Evolutionary conservation across 2,329 filamentous ascomycete species (phyloP), one percentile per base, ranked within the genome.

Genomic region (Capronia americana): DNA sequence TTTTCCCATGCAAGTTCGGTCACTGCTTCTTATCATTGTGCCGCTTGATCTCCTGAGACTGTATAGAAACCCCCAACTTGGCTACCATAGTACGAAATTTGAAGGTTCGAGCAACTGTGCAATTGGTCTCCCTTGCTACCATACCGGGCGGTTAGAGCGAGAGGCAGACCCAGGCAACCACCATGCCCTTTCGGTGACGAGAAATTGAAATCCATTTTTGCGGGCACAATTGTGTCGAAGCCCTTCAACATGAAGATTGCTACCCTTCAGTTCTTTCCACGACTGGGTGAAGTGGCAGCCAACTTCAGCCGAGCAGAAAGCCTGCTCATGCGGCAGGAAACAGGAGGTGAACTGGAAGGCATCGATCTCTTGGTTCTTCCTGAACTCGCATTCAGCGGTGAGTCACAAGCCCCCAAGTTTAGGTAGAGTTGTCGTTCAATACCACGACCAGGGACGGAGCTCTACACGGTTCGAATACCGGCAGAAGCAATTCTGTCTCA

Each of bases 341-440:
- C 69, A 23, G 68, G 68, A 50, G 67, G 71, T 7, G 50, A 61
- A n/a, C 64, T 75, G 8, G 46, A 70, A 28, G 65, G 71, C n/a
- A 74, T 87, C 32, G 86, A 88, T 74, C 79, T 88, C 68, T 79
- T 90, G 28, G 82, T 89, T 3, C 76, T 90, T 51, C 86, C 87
- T 0, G 87, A 90, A 76, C 77, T 89, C 73, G 86, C 87, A 3
- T 86, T 90, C 75, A 84, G 84, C 63, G 85, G 85, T 86, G 76
- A 71, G 75, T 68, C 60, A 64, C 28, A 38, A 28, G 20, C n/a
- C n/a, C 44, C 26, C 38, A 44, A 44, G 17, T 20, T 2, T 3
- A 28, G 12, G 26, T 34, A 23, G 28, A 50, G 11, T 4, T 12
- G n/a, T 3, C 46, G 1, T 59, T 50, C 44, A 12, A 41, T 24